These are phyloP conservation scores for Cryomyces minteri DNA, from an alignment of 495 filamentous ascomycete genomes.

Conservation along the genomic window DNA sequence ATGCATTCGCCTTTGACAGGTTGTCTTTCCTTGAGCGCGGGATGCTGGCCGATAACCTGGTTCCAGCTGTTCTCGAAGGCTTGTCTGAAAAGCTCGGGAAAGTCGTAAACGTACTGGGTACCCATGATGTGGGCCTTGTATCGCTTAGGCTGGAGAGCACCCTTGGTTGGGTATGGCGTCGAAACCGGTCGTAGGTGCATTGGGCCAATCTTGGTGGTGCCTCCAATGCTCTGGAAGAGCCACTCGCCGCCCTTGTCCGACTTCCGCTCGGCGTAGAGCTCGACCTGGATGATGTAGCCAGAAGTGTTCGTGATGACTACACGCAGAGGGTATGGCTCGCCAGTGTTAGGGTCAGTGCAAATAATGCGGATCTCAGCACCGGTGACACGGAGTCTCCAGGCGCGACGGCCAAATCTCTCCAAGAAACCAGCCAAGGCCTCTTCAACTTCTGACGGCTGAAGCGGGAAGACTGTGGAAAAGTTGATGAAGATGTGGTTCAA, in stretches of 20 bases:
- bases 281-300: conserved; percentile 95
- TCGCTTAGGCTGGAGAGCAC: conserved; percentile 94
- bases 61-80: conserved; percentile 93
- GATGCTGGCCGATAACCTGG: conserved; percentile 48
- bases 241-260: conserved; percentile 87
- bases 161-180: conserved; percentile 92
- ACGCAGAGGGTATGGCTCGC: conserved; percentile 78
- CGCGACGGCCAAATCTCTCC: conserved; percentile 86
- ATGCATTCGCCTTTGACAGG: conserved; percentile 81
- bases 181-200: conserved; percentile 87
- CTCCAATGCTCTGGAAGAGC: conserved; percentile 95
- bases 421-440: conserved; percentile 88
- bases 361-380: conserved; percentile 97
- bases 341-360: conserved; percentile 75
- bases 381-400: conserved; percentile 91
- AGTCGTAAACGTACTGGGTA: conserved; percentile 98
- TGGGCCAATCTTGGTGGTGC: conserved; percentile 80
- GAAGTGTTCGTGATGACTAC: conserved; percentile 97
- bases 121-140: conserved; percentile 99
- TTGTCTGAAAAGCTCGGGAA: conserved; percentile 97
- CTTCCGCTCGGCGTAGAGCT: conserved; percentile 94
- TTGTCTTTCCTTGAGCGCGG: conserved; percentile 58
- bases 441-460: conserved; percentile 79
- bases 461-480: conserved; percentile 88
- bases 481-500: conserved; percentile 99